A percentile compares a stretch with the other conserved stretches of the same genome.
Conservation (phyloP, 208 protist genomes). For the Naegleria lovaniensis region DNA sequence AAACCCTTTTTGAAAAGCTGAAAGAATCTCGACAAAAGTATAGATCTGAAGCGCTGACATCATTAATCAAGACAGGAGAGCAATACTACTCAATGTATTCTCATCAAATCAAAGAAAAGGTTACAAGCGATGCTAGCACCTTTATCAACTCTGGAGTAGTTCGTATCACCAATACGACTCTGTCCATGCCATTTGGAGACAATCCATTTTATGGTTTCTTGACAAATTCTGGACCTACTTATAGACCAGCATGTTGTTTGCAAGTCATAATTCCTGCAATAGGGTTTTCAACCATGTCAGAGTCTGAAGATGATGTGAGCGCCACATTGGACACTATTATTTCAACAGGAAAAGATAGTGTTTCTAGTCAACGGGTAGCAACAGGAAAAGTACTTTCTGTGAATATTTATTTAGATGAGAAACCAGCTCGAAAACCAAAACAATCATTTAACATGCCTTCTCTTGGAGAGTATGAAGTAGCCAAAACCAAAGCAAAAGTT, state of each 20-base stretch:
- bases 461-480: background rate
- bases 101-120: background rate
- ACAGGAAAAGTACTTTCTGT: background rate
- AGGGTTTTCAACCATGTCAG: background rate
- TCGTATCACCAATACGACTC: background rate
- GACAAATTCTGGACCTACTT: background rate
- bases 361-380: background rate
- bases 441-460: background rate
- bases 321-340: background rate
- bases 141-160: background rate
- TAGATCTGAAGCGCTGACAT: background rate
- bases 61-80: background rate
- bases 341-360: background rate
- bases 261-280: background rate
- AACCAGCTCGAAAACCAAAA: background rate
- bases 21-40: background rate
- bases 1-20: background rate
- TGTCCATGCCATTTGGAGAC: background rate
- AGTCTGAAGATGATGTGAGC: background rate
- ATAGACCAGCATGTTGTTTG: background rate
- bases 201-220: background rate
- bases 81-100: background rate
- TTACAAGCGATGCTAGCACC: background rate
- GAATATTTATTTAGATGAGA: background rate
- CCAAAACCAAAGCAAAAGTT: background rate